phyloP scores from a whole-genome alignment of 2,329 filamentous ascomycete species.

The Didymella segeticola region DNA sequence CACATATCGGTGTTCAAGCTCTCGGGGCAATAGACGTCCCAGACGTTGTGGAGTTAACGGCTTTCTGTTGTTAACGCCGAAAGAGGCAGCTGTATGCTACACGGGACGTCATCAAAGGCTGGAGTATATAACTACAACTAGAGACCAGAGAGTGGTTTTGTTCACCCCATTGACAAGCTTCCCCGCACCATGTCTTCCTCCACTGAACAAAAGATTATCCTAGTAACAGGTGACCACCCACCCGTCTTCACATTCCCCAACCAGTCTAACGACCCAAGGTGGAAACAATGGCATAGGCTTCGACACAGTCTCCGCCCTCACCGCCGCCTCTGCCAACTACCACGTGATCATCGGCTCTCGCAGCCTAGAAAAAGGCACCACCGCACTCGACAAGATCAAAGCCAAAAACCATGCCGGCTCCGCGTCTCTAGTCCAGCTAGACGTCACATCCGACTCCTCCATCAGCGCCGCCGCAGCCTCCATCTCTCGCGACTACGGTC shows the following conservation, averaged over 20 bases:
- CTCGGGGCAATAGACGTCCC: too few species aligned
- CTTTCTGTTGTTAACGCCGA: neutral
- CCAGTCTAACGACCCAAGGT: neutral
- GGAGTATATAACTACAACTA: neutral
- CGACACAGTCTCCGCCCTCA: conserved; percentile 47
- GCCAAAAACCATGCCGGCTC: conserved; percentile 36
- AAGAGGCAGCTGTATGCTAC: neutral
- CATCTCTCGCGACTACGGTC: conserved; percentile 32
- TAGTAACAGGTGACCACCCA: conserved; percentile 41
- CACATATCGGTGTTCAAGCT: too few species aligned
- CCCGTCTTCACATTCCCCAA: neutral
- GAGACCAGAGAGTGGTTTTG: too few species aligned
- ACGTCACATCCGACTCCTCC: conserved; percentile 42
- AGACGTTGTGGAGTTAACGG: neutral
- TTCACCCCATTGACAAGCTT: neutral
- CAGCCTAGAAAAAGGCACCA: conserved; percentile 38
- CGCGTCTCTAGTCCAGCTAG: conserved; percentile 42
- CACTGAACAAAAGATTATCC: conserved; percentile 34
- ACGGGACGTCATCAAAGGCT: neutral
- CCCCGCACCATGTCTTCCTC: neutral
- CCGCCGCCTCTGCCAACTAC: conserved; percentile 39
- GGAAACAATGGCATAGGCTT: conserved; percentile 58
- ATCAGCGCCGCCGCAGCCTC: conserved; percentile 43
- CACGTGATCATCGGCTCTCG: conserved; percentile 36
- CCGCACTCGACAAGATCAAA: conserved; percentile 36